A percentile compares a stretch with the other conserved stretches of the same genome.
Conservation (phyloP, 495 filamentous ascomycete genomes). For the Penicillium crystallinum region DNA sequence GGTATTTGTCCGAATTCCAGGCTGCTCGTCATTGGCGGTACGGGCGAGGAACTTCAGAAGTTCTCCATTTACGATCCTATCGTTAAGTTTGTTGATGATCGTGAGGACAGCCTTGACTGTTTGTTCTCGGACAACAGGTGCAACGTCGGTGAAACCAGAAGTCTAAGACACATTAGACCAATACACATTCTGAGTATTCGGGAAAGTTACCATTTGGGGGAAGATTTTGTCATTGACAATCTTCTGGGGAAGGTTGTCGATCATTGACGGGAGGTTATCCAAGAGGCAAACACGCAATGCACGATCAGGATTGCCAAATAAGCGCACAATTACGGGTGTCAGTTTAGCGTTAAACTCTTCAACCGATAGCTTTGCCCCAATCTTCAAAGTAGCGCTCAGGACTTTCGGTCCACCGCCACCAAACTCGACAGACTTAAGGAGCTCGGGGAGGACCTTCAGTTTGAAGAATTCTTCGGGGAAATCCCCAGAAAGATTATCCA, state of each 20-base stretch:
- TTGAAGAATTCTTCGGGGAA: constrained; percentile 98
- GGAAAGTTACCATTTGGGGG: constrained; percentile 67
- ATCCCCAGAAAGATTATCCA: constrained; percentile 82
- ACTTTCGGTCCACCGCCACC: constrained; percentile 93
- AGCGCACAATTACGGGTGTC: constrained; percentile 77
- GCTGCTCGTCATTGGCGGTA: constrained; percentile 95
- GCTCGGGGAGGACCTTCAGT: constrained; percentile 89
- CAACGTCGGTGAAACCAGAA: constrained; percentile 87
- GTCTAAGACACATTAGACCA: constrained; percentile 43
- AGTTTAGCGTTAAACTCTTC: constrained; percentile 85
- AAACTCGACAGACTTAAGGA: constrained; percentile 96
- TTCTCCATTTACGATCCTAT: constrained; percentile 90
- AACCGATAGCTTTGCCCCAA: constrained; percentile 74
- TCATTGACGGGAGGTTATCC: constrained; percentile 86
- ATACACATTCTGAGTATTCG: not conserved
- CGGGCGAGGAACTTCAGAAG: constrained; percentile 87
- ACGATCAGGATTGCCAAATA: constrained; percentile 88
- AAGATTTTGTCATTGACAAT: constrained; percentile 95
- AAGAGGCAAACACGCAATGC: constrained; percentile 88
- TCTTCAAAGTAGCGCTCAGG: constrained; percentile 81
- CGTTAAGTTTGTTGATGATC: constrained; percentile 81
- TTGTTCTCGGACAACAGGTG: constrained; percentile 89
- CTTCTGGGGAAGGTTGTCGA: constrained; percentile 83
- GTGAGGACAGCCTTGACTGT: constrained; percentile 88
- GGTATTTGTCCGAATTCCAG: constrained; percentile 94